Evolutionary conservation across 179 eudicot genomes (phyloP).

Genomic region (Beta macrorhiza): DNA sequence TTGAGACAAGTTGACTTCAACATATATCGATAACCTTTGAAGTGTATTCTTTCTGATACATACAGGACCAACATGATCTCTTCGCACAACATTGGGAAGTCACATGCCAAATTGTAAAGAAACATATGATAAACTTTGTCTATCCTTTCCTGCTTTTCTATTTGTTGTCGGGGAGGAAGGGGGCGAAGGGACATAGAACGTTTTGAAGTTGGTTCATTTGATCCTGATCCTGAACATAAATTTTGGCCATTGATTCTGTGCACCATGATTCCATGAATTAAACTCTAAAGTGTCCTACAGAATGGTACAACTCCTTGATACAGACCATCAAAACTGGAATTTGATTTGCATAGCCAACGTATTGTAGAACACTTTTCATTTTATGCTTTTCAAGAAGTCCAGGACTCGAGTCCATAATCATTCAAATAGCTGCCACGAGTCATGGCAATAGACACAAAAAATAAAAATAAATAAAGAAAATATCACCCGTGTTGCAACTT

Average conservation of each 20-base stretch:
- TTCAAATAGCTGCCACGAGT: too few species aligned
- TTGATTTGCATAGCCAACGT: neutral
- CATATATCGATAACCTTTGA: neutral
- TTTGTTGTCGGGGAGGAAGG: neutral
- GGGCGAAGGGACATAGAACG: neutral
- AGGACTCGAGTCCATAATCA: too few species aligned
- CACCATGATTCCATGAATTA: neutral
- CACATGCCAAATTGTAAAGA: neutral
- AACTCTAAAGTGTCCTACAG: neutral
- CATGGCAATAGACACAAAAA: too few species aligned
- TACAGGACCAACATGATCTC: too few species aligned
- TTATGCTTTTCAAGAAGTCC: too few species aligned
- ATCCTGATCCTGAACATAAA: neutral
- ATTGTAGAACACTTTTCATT: neutral
- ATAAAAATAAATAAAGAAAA: too few species aligned
- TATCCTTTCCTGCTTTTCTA: neutral
- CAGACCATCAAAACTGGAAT: neutral
- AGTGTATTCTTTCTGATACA: neutral
- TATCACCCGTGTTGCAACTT: too few species aligned
- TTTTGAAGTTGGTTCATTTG: neutral
- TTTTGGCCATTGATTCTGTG: neutral
- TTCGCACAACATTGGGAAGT: neutral
- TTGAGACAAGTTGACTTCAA: neutral
- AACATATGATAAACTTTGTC: neutral
- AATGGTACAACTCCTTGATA: neutral